A percentile compares a stretch with the other conserved stretches of the same genome.
phyloP scores from a whole-genome alignment of 2,329 filamentous ascomycete species.

The Calonectria naviculata region DNA sequence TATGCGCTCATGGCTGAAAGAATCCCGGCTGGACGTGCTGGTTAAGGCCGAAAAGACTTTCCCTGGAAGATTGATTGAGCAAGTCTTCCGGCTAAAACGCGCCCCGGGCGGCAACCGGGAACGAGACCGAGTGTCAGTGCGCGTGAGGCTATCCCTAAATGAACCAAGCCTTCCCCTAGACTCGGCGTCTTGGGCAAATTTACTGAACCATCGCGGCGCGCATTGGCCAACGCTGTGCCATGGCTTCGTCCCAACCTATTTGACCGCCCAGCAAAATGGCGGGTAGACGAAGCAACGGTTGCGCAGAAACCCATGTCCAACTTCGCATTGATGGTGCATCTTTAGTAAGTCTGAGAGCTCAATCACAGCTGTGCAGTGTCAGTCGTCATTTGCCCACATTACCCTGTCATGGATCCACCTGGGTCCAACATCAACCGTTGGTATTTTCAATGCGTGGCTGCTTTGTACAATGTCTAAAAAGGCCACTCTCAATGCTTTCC shows the following conservation, averaged over 20 bases:
- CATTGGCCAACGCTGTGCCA: not conserved
- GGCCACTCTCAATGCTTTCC: too few species aligned
- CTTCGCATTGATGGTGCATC: not conserved
- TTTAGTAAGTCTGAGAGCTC: not conserved
- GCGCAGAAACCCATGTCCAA: not conserved
- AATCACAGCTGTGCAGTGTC: not conserved
- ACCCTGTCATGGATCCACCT: not conserved
- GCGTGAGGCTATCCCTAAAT: not conserved
- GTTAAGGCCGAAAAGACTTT: not conserved
- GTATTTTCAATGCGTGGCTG: not conserved
- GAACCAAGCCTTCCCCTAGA: not conserved
- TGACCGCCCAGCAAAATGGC: not conserved
- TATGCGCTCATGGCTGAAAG: too few species aligned
- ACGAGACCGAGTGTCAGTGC: not conserved
- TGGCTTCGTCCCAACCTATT: not conserved
- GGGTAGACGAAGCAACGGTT: too few species aligned
- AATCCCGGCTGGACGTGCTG: too few species aligned
- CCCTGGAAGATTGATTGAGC: not conserved
- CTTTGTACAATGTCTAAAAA: not conserved
- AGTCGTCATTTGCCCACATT: not conserved
- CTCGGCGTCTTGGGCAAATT: not conserved
- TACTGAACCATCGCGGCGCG: not conserved
- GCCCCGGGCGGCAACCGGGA: not conserved
- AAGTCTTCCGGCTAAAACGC: not conserved
- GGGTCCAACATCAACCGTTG: not conserved